phyloP scores from a whole-genome alignment of 225 moss, liverwort and hornwort genomes.

The Polytrichum formosum region DNA sequence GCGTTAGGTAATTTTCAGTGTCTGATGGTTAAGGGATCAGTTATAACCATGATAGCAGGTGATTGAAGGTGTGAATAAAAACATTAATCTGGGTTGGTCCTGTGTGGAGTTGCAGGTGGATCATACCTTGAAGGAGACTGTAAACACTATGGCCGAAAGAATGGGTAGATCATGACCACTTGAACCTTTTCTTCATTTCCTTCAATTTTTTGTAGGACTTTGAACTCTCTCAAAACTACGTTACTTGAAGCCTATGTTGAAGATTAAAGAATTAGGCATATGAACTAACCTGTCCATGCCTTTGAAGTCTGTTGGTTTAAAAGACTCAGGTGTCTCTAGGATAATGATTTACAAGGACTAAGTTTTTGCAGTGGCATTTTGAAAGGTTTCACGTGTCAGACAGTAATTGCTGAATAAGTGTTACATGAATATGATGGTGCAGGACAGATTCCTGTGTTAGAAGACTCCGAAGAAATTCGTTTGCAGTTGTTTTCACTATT shows the following conservation, averaged over 20 bases:
- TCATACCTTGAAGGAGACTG: slow-evolving; percentile 42
- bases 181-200: neutral
- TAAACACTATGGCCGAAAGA: slow-evolving; percentile 58
- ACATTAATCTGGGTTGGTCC: neutral
- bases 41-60: neutral
- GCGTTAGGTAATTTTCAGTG: neutral
- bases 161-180: slow-evolving; percentile 45
- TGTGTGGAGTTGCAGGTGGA: slow-evolving; percentile 52
- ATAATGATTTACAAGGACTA: too few species aligned
- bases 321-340: too few species aligned
- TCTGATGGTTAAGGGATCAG: neutral
- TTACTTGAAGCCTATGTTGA: too few species aligned
- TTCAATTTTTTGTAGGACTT: neutral
- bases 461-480: slow-evolving; percentile 82
- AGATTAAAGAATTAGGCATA: too few species aligned
- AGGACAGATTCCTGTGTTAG: slow-evolving; percentile 70
- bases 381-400: too few species aligned
- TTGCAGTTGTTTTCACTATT: slow-evolving; percentile 70
- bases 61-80: too few species aligned
- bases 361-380: too few species aligned
- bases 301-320: too few species aligned
- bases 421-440: slow-evolving; percentile 16
- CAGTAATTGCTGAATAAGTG: neutral
- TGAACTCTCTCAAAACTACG: too few species aligned
- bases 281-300: too few species aligned